Base-by-base conservation (phyloP, 2,329 filamentous ascomycete genomes). In the Aspergillus sojae region DNA sequence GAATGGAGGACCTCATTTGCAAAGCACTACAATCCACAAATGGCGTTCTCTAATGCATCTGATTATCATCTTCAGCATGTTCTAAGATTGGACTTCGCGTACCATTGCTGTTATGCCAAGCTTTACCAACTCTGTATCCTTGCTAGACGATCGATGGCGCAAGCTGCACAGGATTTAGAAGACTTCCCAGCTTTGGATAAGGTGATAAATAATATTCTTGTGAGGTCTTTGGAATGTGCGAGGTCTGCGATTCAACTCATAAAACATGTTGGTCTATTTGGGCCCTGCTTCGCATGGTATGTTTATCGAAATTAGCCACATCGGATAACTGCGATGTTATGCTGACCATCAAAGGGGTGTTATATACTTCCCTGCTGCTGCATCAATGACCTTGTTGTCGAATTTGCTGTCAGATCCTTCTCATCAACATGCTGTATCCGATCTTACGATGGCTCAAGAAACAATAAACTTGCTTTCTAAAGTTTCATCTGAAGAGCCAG, bases 51-150 rank as follows among this genome's bases (percentile, higher is more conserved):
- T 0, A 21, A 28, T 36, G 16, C 53, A 21, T 28, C 67, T 14
- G 34, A 58, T 19, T 48, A 52, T 34, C 65, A 58, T 23, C 46
- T 63, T 19, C 62, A 57, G 16, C 61, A 68, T 54, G n/a, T 70
- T 3, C 36, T 68, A n/a, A 62, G 67, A 16, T 50, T 70, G 23
- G 62, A 68, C 21, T 54, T 68, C 57, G 60, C 66, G 5, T 70
- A 65, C 21, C 57, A 68, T 21, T 65, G 57, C 39, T 70, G 65
- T 59, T 62, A 65, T 39, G 56, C 63, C 3, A 69, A 68, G 36
- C 63, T 70, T 21, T 65, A 63, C 28, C 67, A 66, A 54, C 30
- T 63, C 11, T 65, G 56, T 34, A 57, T 63, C 12, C 52, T 30
- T 16, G 16, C 46, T 7, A 30, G 54, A n/a, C 54, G 34, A 52